These are phyloP conservation scores for Lenzites betulinus DNA, from an alignment of 768 basidiomycete species.

Conservation along the genomic window DNA sequence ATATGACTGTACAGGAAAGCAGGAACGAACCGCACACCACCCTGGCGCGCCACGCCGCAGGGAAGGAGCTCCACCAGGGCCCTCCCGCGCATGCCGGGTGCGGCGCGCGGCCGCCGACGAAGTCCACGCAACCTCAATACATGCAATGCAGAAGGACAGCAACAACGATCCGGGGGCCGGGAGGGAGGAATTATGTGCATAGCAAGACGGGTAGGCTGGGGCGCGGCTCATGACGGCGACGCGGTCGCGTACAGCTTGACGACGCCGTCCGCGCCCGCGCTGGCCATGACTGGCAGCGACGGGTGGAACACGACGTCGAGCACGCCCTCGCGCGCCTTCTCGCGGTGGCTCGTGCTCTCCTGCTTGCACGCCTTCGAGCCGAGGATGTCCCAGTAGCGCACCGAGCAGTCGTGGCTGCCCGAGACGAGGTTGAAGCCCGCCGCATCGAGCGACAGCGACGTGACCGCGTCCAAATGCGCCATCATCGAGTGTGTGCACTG, in stretches of 20 bases:
- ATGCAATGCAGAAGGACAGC: constrained; percentile 1
- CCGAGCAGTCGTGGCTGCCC: constrained; percentile 90
- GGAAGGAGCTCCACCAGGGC: background rate
- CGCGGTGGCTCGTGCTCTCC: constrained; percentile 86
- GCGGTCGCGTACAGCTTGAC: constrained; percentile 90
- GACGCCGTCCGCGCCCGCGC: constrained; percentile 94
- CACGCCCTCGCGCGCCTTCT: constrained; percentile 90
- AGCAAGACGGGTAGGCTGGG: background rate
- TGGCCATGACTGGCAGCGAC: constrained; percentile 83
- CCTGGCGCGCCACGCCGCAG: background rate
- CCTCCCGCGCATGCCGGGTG: background rate
- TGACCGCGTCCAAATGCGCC: constrained; percentile 90
- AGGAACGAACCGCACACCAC: constrained; percentile 16
- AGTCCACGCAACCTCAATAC: constrained; percentile 9
- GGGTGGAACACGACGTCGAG: constrained; percentile 86
- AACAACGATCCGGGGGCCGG: background rate
- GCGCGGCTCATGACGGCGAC: constrained; percentile 49
- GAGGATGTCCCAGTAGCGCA: constrained; percentile 93
- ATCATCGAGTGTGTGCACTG: constrained; percentile 89
- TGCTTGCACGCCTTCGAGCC: constrained; percentile 81
- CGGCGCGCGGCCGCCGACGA: background rate
- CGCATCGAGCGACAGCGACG: constrained; percentile 86
- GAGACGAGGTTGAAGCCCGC: constrained; percentile 88
- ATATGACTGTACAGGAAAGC: constrained; percentile 28
- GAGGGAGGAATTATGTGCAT: background rate